Percentiles rank a stretch among this genome's conserved stretches.
Evolutionary conservation across 2,329 filamentous ascomycete species (phyloP).

Genomic region (Plenodomus biglobosus): DNA sequence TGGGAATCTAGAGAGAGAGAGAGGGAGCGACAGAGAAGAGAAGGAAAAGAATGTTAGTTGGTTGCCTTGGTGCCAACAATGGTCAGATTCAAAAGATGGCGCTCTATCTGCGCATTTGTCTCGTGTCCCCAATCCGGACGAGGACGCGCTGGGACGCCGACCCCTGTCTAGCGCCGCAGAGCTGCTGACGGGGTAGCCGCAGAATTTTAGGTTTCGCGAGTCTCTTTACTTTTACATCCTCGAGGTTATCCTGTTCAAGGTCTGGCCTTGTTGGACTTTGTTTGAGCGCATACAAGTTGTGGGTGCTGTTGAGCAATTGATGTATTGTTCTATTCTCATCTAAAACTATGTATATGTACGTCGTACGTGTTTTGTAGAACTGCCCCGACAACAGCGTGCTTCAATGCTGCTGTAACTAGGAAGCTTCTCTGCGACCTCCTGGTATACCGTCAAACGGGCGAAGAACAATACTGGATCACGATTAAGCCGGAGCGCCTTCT

Average conservation of each 20-base stretch:
- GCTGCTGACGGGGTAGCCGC: slow-evolving; percentile 18
- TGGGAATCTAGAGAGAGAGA: background rate
- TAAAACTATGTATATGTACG: background rate
- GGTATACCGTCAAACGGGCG: slow-evolving; percentile 80
- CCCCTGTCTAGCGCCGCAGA: slow-evolving; percentile 27
- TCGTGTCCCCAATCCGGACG: slow-evolving; percentile 33
- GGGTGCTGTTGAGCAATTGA: background rate
- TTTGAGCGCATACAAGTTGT: background rate
- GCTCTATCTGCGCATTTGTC: slow-evolving; percentile 19
- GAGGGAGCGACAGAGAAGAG: background rate
- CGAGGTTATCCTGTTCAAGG: background rate
- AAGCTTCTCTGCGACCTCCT: slow-evolving; percentile 67
- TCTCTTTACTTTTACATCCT: background rate
- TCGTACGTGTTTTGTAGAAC: slow-evolving; percentile 13
- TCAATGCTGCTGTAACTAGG: slow-evolving; percentile 60
- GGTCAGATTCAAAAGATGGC: slow-evolving; percentile 11
- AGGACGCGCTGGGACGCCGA: slow-evolving; percentile 18
- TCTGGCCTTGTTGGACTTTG: background rate
- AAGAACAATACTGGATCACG: slow-evolving; percentile 73
- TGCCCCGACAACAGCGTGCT: slow-evolving; percentile 58
- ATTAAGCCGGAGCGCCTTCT: slow-evolving; percentile 99
- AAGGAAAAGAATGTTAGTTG: background rate
- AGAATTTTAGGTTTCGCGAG: slow-evolving; percentile 17
- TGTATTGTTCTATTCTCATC: slow-evolving; percentile 4
- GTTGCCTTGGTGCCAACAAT: slow-evolving; percentile 5